Percentiles rank a stretch among this genome's conserved stretches.
Conservation (phyloP, 805 yeast species). For the Hanseniaspora hatyaiensis region DNA sequence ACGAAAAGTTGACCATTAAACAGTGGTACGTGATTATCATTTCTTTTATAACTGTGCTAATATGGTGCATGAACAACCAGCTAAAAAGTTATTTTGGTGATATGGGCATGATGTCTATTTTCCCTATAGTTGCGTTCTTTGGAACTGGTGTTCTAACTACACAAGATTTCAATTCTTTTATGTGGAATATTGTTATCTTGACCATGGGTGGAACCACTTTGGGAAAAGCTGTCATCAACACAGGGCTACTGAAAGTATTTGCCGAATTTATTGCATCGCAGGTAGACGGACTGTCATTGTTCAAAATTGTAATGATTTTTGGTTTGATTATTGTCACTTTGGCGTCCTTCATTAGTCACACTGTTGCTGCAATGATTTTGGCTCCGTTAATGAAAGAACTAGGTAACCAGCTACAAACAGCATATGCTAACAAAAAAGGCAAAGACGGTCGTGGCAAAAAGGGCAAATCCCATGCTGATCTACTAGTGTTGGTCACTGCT, state of each 20-base stretch:
- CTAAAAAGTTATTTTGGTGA: conserved; percentile 72
- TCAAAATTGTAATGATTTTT: conserved; percentile 62
- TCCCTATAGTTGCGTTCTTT: conserved; percentile 82
- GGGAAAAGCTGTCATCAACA: conserved; percentile 88
- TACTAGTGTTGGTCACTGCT: conserved; percentile 56
- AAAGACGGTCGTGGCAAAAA: no score
- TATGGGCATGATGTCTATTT: conserved; percentile 89
- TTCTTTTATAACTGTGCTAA: conserved; percentile 56
- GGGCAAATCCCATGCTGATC: conserved; percentile 65
- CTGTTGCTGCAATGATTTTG: conserved; percentile 90
- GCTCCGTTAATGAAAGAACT: conserved; percentile 84
- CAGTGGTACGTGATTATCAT: conserved; percentile 69
- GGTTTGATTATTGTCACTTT: conserved; percentile 70
- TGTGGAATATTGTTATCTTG: conserved; percentile 89
- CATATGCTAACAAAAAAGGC: not conserved
- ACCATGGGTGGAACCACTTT: conserved; percentile 98
- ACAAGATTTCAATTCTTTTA: conserved; percentile 87
- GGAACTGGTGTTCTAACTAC: conserved; percentile 79
- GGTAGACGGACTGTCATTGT: conserved; percentile 58
- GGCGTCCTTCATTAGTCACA: conserved; percentile 93
- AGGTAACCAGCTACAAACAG: conserved; percentile 54
- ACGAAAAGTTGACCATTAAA: conserved; percentile 56
- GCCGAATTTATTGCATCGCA: conserved; percentile 56
- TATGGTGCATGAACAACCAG: conserved; percentile 84
- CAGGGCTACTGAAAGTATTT: conserved; percentile 71